Evolutionary conservation across 148 eudicot genomes (phyloP).

Genomic region (Limonium bicolor): DNA sequence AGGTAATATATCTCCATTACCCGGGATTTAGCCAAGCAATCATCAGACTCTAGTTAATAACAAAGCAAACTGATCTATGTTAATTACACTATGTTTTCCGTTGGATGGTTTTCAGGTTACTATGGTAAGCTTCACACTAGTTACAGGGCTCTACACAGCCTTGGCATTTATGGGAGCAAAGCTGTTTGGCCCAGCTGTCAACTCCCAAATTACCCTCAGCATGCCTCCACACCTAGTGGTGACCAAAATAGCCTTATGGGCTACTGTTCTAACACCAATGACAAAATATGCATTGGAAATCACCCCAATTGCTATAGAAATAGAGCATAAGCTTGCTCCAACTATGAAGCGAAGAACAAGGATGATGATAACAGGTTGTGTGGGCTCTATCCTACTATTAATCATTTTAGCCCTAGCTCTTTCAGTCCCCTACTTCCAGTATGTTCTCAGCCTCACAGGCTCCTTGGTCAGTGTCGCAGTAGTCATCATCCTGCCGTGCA

Average conservation of each 20-base stretch:
- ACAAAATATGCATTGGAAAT: conserved; percentile 70
- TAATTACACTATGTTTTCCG: not conserved
- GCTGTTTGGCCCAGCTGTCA: conserved; percentile 44
- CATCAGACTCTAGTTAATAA: not conserved
- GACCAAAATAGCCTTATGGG: conserved; percentile 68
- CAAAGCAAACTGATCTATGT: not conserved
- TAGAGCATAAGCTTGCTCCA: conserved; percentile 34
- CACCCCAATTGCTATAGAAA: conserved; percentile 48
- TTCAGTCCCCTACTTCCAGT: conserved; percentile 55
- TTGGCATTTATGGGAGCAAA: conserved; percentile 66
- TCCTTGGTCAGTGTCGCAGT: conserved; percentile 46
- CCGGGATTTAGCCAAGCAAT: not conserved
- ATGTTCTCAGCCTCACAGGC: conserved; percentile 56
- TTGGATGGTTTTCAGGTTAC: conserved; percentile 27
- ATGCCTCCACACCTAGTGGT: conserved; percentile 35
- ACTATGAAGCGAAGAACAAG: conserved; percentile 28
- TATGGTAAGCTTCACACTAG: conserved; percentile 47
- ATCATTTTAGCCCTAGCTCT: conserved; percentile 42
- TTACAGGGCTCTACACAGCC: conserved; percentile 34
- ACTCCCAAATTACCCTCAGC: conserved; percentile 64
- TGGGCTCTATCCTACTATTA: conserved; percentile 45
- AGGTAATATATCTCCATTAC: conserved; percentile 16
- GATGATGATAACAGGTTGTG: conserved; percentile 25
- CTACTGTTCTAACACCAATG: conserved; percentile 63
- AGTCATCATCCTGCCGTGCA: conserved; percentile 41